Evolutionary conservation across 2,329 filamentous ascomycete species (phyloP).

Genomic region (Simplicillium aogashimaense): DNA sequence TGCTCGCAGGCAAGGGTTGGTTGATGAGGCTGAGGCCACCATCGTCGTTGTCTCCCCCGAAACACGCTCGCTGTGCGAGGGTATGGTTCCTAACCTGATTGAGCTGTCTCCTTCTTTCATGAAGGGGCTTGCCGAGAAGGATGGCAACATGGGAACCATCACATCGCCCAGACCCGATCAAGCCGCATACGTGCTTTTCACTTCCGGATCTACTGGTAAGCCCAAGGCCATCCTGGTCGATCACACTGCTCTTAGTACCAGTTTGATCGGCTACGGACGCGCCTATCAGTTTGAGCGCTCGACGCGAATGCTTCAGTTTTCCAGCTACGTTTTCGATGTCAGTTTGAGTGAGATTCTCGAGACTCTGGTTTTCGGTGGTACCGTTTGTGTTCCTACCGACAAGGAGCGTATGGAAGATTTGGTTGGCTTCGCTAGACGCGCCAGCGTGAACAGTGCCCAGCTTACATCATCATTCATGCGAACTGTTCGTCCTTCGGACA

Average conservation of each 20-base stretch:
- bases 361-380: slow-evolving; percentile 3
- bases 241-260: slow-evolving; percentile 9
- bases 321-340: slow-evolving; percentile 6
- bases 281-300: not conserved
- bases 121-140: slow-evolving; percentile 1
- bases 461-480: slow-evolving; percentile 3
- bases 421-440: slow-evolving; percentile 3
- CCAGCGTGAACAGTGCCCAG: slow-evolving; percentile 3
- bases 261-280: slow-evolving; percentile 6
- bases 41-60: slow-evolving; percentile 11
- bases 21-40: slow-evolving; percentile 8
- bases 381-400: slow-evolving; percentile 7
- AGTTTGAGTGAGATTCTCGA: slow-evolving; percentile 2
- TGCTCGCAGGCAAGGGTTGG: slow-evolving; percentile 9
- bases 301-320: slow-evolving; percentile 5
- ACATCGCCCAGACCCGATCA: not conserved
- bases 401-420: slow-evolving; percentile 5
- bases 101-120: slow-evolving; percentile 2
- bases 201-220: slow-evolving; percentile 40
- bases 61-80: not conserved
- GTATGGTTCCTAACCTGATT: too few relatives aligned
- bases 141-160: not conserved
- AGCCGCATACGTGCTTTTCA: slow-evolving; percentile 32
- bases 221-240: slow-evolving; percentile 38
- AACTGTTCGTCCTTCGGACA: not conserved